Percentiles rank a stretch among this genome's conserved stretches.
phyloP scores from a whole-genome alignment of 768 basidiomycete species.

The Coprinopsis cinerea region DNA sequence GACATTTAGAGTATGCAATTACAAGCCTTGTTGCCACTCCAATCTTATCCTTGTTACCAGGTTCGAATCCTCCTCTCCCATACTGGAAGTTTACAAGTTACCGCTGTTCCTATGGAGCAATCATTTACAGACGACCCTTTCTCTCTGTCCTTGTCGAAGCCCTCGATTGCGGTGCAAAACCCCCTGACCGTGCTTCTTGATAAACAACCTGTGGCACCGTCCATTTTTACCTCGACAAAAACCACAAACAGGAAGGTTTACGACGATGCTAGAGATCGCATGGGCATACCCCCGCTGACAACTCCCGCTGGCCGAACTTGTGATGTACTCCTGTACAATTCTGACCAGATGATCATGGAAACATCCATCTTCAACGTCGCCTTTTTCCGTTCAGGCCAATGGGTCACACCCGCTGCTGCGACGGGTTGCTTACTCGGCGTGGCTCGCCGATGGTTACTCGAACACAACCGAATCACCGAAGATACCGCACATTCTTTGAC shows the following conservation, averaged over 20 bases:
- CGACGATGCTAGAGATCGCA: conserved; percentile 55
- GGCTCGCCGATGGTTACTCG: conserved; percentile 62
- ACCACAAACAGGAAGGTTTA: conserved; percentile 62
- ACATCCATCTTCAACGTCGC: conserved; percentile 70
- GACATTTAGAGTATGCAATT: conserved; percentile 20
- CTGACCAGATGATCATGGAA: conserved; percentile 48
- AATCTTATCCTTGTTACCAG: neutral
- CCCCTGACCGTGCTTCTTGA: conserved; percentile 48
- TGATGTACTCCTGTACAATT: conserved; percentile 66
- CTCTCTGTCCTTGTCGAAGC: neutral
- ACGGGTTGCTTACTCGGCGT: conserved; percentile 74
- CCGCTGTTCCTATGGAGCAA: conserved; percentile 8
- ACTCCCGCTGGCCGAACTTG: conserved; percentile 22
- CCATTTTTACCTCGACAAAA: conserved; percentile 61
- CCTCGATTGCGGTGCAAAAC: conserved; percentile 15
- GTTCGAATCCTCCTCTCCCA: conserved; percentile 15
- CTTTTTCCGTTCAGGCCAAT: conserved; percentile 46
- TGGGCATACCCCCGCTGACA: conserved; percentile 32
- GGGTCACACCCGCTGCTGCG: conserved; percentile 59
- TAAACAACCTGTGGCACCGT: conserved; percentile 43
- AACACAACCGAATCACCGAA: conserved; percentile 50
- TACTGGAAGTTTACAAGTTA: conserved; percentile 15
- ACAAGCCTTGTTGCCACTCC: neutral
- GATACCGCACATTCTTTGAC: conserved; percentile 37
- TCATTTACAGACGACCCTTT: conserved; percentile 16